Base-by-base conservation (phyloP, 2,329 filamentous ascomycete species). In the Xylariaceae sp. region DNA sequence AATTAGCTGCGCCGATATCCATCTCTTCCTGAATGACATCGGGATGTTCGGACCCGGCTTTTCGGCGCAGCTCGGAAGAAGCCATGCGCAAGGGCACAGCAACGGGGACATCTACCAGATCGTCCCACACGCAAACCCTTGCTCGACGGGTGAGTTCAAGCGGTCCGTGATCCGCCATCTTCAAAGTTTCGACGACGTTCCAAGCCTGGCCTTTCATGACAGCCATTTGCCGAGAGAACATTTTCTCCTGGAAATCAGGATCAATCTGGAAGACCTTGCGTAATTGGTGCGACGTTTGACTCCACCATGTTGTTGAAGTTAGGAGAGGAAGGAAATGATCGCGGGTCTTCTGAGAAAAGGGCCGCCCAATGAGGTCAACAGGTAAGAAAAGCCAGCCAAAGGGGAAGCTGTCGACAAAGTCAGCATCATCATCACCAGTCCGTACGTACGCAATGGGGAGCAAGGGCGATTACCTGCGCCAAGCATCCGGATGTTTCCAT, bases 151-250 rank as follows among this genome's bases (percentile, higher is more conserved):
- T 97, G 49, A 99, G 81, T 72, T 97, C 94, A 16, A 99, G 76
- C 0, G 94, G 94, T 0, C 94, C 94, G 67, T 97, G 92, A 66
- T 97, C 94, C 0, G 84, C 78, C 16, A 88, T 88, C 70, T 99
- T 99, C 57, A 99, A 79, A 0, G 94, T 96, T 74, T 99, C 94
- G 4, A 99, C 94, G 0, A 99, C 94, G 68, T 99, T 99, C 91
- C 94, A 99, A 0, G 94, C 94, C 69, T 99, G 94, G 10, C 94
- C 94, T 72, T 99, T 99, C 90, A 99, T 96, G 55, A 99, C 94
- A 1, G 94, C 92, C 57, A 99, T 95, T 68, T 99, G 94, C 61
- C 89, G 85, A n/a, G 90, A 90, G 73, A 96, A 99, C 94, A 99
- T 99, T 72, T 89, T 87, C 74, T 99, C 94, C 69, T 97, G 90